phyloP scores from a whole-genome alignment of 495 filamentous ascomycete species.

The Tetracladium marchalianum region DNA sequence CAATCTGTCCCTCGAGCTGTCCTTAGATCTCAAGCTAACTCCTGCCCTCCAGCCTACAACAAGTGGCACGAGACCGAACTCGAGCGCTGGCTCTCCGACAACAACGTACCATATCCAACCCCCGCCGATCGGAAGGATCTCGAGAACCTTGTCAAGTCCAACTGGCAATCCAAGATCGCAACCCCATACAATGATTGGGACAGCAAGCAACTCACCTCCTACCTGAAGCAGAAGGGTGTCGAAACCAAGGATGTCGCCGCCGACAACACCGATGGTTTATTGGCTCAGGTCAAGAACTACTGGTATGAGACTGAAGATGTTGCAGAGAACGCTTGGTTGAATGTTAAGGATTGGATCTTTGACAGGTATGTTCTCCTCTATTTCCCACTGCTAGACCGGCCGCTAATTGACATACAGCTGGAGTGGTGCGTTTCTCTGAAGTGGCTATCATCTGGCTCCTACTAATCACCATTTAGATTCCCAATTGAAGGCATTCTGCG shows the following conservation, averaged over 20 bases:
- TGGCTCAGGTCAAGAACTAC: slow-evolving; percentile 54
- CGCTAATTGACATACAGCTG: slow-evolving; percentile 43
- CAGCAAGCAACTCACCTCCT: slow-evolving; percentile 48
- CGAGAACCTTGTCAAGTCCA: slow-evolving; percentile 72
- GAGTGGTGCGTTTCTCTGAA: slow-evolving; percentile 28
- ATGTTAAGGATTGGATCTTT: slow-evolving; percentile 85
- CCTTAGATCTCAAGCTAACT: slow-evolving; percentile 7
- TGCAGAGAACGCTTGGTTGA: slow-evolving; percentile 55
- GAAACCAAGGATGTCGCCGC: slow-evolving; percentile 53
- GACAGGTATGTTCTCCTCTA: slow-evolving; percentile 58
- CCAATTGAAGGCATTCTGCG: slow-evolving; percentile 85
- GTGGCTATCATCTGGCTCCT: background rate
- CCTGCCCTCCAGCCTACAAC: slow-evolving; percentile 69
- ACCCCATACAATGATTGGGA: slow-evolving; percentile 67
- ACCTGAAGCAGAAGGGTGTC: slow-evolving; percentile 57
- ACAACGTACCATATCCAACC: slow-evolving; percentile 78
- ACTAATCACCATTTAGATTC: slow-evolving; percentile 37
- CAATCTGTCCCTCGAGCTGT: too few species aligned
- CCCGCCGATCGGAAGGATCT: slow-evolving; percentile 82
- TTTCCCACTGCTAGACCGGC: background rate
- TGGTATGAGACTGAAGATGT: slow-evolving; percentile 75
- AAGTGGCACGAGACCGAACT: slow-evolving; percentile 98
- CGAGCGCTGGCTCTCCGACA: slow-evolving; percentile 91
- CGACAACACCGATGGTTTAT: slow-evolving; percentile 53
- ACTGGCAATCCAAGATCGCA: slow-evolving; percentile 68